Evolutionary conservation across 176 grass and related monocot species (phyloP), one percentile per base, ranked within the genome.

Genomic region (Saccharum spontaneum): DNA sequence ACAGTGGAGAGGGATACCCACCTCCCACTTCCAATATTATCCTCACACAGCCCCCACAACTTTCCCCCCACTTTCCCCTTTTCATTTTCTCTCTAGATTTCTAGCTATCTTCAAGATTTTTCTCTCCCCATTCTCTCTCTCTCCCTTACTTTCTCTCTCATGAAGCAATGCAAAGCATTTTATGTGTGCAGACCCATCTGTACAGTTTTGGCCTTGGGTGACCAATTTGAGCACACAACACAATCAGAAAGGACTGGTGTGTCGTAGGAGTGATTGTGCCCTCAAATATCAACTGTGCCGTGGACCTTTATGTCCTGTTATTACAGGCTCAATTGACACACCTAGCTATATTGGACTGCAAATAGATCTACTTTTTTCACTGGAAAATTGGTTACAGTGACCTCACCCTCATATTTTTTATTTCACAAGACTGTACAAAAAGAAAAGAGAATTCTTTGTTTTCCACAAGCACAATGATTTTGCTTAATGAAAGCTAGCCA

Each of bases 11-110:
- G 71, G 94, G 88, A 92, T 90, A 83, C 82, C 89, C 84, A 93
- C 90, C 90, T 88, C 89, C 92, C 92, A 87, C 91, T 95, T 78
- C 85, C 91, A 74, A 73, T 74, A 92, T 95, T 90, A 98, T 95
- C 90, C 85, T 87, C 79, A 87, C 84, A 87, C 81, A 85, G 73
- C 79, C 65, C 79, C 64, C 81, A 45, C 74, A 77, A 43, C 60
- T 89, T 86, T 82, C 49, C 69, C 86, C 89, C 82, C 67, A 73
- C 20, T 80, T 41, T 41, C 77, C 65, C 34, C 49, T 57, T 85
- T 91, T 81, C 65, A 76, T 90, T 86, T 76, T 86, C 72, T 91
- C 59, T 86, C 45, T 86, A 72, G 24, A 90, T 87, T 78, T 84
- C 66, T 78, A 45, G 34, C 75, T 65, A 22, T 15, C 75, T 79